Base-by-base conservation (phyloP, 805 yeast genomes). In the Saturnispora sanitii region DNA sequence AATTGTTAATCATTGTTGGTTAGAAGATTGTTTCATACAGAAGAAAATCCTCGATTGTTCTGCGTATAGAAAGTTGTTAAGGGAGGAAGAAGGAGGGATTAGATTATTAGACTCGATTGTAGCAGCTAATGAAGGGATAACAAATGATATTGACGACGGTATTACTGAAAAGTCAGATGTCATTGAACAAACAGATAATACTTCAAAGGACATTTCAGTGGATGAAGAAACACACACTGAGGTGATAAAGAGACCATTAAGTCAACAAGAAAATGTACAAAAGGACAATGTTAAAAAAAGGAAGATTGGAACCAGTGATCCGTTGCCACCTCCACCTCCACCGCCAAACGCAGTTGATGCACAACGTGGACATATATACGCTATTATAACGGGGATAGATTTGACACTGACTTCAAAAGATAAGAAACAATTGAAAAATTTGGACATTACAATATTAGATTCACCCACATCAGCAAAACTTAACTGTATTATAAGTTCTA, bases 1-100 rank as follows among this genome's bases (percentile, higher is more conserved):
- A 23, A 65, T 81, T 2, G 78, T 84, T 1, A 87, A 82, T 53
- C 95, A 86, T 58, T 54, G 79, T 12, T 90, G 98, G 98, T 60
- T 90, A 12, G 97, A 90, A 53, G 88, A 83, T 41, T 72, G 86
- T 32, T 90, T 70, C 46, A 64, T 71, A 0, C 58, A 68, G 35
- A 82, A 92, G 88, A 62, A 60, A 38, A 48, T 67, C 4, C 68
- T 71, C 48, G 74, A 77, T 33, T 68, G 58, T 4, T 50, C 61
- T 1, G 64, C 73, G 25, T 84, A 74, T 57, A 55, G 67, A 8
- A 62, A 64, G 37, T 61, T 75, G n/a, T 51, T 54, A 4, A 57
- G 63, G 30, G 61, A 57, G 20, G 23, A 30, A 8, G 51, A 62
- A 3, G 61, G 65, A 21, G 59, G 71, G 34, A 65, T 68, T 12